A percentile compares a stretch with the other conserved stretches of the same genome.
phyloP scores from a whole-genome alignment of 1,139 yeast species.

The Nakaseomyces delphensis region DNA sequence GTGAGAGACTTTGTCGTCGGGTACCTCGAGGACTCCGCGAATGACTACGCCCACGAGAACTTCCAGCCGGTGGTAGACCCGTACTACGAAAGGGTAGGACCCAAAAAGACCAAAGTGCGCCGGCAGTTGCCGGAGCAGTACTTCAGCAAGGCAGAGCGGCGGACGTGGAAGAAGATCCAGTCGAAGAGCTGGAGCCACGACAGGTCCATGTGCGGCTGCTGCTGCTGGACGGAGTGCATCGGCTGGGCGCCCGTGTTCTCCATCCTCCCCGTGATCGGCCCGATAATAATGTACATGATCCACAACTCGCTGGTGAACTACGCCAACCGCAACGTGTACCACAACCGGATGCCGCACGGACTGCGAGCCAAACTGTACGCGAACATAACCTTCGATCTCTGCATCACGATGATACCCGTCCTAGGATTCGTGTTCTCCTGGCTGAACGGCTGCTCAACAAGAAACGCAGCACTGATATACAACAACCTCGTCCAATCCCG shows the following conservation, averaged over 20 bases:
- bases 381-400: slow-evolving; percentile 61
- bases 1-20: slow-evolving; percentile 18
- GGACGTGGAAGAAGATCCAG: slow-evolving; percentile 65
- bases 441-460: slow-evolving; percentile 78
- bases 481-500: slow-evolving; percentile 22
- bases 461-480: slow-evolving; percentile 75
- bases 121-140: slow-evolving; percentile 48
- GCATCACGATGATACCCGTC: slow-evolving; percentile 69
- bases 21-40: slow-evolving; percentile 20
- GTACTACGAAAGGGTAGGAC: slow-evolving; percentile 40
- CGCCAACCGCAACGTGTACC: slow-evolving; percentile 38
- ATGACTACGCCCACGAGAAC: slow-evolving; percentile 25
- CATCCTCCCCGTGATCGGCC: slow-evolving; percentile 72
- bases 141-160: slow-evolving; percentile 53
- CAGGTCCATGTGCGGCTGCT: slow-evolving; percentile 65
- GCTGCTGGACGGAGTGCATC: slow-evolving; percentile 63
- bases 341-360: slow-evolving; percentile 50
- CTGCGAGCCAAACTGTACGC: slow-evolving; percentile 62
- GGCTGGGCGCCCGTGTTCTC: slow-evolving; percentile 69
- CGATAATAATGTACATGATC: slow-evolving; percentile 65
- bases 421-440: slow-evolving; percentile 70
- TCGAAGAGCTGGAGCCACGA: slow-evolving; percentile 80
- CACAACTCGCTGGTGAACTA: slow-evolving; percentile 56
- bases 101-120: slow-evolving; percentile 42
- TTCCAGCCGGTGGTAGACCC: slow-evolving; percentile 45